Percentiles rank a stretch among this genome's conserved stretches.
Evolutionary conservation across 805 yeast species (phyloP).

Genomic region (Nakazawaea ishiwadae): DNA sequence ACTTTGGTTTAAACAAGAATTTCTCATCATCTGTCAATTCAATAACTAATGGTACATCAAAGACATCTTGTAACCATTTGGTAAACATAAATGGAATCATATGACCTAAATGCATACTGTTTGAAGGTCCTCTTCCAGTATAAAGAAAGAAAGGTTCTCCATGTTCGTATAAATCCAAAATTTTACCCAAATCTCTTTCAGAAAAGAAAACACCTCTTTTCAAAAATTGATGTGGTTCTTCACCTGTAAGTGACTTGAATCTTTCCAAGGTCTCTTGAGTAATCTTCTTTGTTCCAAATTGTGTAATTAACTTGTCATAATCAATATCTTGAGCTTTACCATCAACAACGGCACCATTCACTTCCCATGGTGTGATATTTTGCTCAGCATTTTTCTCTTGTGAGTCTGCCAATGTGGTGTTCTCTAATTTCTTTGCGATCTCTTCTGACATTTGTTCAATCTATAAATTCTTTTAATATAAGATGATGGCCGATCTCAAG

Average conservation of each 20-base stretch:
- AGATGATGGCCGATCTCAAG: no score
- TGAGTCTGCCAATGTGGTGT: constrained; percentile 15
- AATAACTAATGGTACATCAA: constrained; percentile 91
- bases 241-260: constrained; percentile 81
- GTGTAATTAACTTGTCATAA: constrained; percentile 79
- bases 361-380: constrained; percentile 95
- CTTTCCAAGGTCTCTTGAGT: constrained; percentile 66
- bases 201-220: constrained; percentile 90
- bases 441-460: no score
- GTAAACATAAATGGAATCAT: constrained; percentile 94
- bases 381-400: constrained; percentile 33
- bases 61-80: constrained; percentile 96
- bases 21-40: constrained; percentile 97
- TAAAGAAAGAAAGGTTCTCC: constrained; percentile 94
- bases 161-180: constrained; percentile 85
- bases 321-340: constrained; percentile 90
- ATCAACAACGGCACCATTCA: constrained; percentile 95
- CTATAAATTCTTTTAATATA: no score
- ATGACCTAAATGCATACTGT: constrained; percentile 94
- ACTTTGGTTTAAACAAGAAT: constrained; percentile 86
- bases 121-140: constrained; percentile 98
- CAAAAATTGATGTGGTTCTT: constrained; percentile 83
- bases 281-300: constrained; percentile 82
- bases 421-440: constrained; percentile 18
- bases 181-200: constrained; percentile 76